Evolutionary conservation across 1,284 basidiomycete genomes (phyloP), one percentile per base, ranked within the genome.

Genomic region (Takashimella koratensis): DNA sequence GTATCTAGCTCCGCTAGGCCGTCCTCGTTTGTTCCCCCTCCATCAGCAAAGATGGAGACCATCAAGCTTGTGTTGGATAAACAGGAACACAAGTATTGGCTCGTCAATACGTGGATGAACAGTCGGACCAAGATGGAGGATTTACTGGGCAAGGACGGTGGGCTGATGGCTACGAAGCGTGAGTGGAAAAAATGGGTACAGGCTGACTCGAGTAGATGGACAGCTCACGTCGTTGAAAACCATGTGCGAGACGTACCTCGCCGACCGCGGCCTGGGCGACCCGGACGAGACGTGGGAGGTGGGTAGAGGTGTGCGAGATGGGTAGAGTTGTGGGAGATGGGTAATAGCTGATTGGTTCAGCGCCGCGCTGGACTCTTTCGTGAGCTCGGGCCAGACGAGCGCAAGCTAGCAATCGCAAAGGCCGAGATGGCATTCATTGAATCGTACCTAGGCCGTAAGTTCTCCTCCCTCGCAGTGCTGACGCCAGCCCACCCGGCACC

Each of bases 231-330:
- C 30, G 30, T 36, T 36, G 30, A 36, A 36, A 36, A 16, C 30
- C 30, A 8, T 44, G 19, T 62, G 59, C 43, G 24, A 25, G 6
- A 21, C 25, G 3, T 57, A 52, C 22, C 21, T 47, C 11, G 30
- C 49, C 13, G 52, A 59, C 46, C 54, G 57, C 21, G 60, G 58
- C 10, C 44, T 59, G 2, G 60, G 60, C 23, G 51, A 62, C 40
- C 51, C 60, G 6, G 58, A 59, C 4, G 55, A 54, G n/a, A 25
- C 49, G 39, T 62, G 60, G 60, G 58, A 62, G 46, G 46, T 48
- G 39, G 12, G 46, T 19, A 16, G 30, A 36, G 10, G 30, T 16
- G 8, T 36, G 30, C 30, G 8, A 36, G 30, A n/a, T n/a, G n/a
- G n/a, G n/a, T n/a, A n/a, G n/a, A n/a, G n/a, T n/a, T 46, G n/a